These are phyloP conservation scores for Berberis vulgaris DNA, from an alignment of 164 flowering plant genomes.

Conservation along the genomic window DNA sequence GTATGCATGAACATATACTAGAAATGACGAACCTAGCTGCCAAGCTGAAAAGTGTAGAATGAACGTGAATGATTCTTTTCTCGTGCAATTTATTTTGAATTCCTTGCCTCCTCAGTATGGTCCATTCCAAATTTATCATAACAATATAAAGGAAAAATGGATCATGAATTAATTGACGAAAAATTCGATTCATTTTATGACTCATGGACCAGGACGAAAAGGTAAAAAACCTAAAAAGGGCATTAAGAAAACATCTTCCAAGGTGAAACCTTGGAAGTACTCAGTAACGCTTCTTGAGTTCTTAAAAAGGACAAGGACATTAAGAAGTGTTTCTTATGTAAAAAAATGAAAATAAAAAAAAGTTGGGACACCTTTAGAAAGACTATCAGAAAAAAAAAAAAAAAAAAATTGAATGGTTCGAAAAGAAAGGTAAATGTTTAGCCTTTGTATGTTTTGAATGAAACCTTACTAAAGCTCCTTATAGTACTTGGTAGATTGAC, in stretches of 20 bases:
- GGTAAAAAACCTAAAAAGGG: background rate
- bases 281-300: background rate
- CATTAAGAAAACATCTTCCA: background rate
- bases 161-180: slow-evolving; percentile 2
- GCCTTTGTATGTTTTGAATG: background rate
- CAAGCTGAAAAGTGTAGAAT: background rate
- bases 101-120: background rate
- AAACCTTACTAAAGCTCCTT: background rate
- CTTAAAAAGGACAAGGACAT: background rate
- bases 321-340: background rate
- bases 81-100: slow-evolving; percentile 14
- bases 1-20: slow-evolving; percentile 4
- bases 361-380: background rate
- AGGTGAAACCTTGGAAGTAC: background rate
- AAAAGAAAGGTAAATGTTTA: background rate
- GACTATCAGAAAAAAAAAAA: background rate
- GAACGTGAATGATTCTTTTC: slow-evolving; percentile 7
- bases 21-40: slow-evolving; percentile 9
- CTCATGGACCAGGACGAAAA: background rate
- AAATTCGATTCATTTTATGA: slow-evolving; percentile 10
- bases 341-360: background rate
- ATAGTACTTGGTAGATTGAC: background rate
- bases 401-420: background rate
- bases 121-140: slow-evolving; percentile 12
- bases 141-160: slow-evolving; percentile 18